Base-by-base conservation (phyloP, 768 basidiomycete species). In the Boletus rex-veris region DNA sequence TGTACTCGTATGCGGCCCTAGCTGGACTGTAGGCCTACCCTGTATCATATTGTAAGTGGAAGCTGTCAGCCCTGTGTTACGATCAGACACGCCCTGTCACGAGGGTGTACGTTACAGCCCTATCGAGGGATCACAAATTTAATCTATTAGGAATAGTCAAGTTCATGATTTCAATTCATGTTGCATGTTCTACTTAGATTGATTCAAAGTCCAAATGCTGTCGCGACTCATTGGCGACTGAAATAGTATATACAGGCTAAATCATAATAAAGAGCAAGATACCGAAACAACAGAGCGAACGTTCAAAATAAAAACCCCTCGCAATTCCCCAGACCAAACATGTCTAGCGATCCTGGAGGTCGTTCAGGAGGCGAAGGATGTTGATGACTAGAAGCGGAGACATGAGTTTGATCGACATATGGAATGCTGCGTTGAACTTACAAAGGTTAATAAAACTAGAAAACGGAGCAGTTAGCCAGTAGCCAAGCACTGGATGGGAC, bases 391-490 rank as follows among this genome's bases (percentile, higher is more conserved):
- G 39, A 49, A 38, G 3, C 19, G 39, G 18, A 43, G 5, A 12
- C 50, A 19, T 58, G 40, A 54, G 53, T 48, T 18, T 12, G 45
- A 41, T 43, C 19, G 45, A 44, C 30, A 52, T 45, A 19, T 15
- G 18, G 40, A 37, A 15, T 19, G 19, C 16, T 3, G 9, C n/a
- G 54, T 35, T 51, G 43, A 41, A 77, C 86, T 73, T 72, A 89
- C 88, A 94, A 44, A 94, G 82, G 66, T 94, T 94, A 73, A 93
- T 79, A 69, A 93, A 90, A 64, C 88, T 90, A 58, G 15, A 54
- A 48, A 16, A 62, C 46, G 49, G 39, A 16, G 14, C 16, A 62
- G 33, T 72, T 55, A 61, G 45, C 30, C n/a, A 61, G 52, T 4
- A 39, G 37, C 30, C 2, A 43, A 41, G 28, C 4, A 47, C 4